Evolutionary conservation across 202 grass and related monocot species (phyloP), one percentile per base, ranked within the genome.

Genomic region (Carex arenaria): DNA sequence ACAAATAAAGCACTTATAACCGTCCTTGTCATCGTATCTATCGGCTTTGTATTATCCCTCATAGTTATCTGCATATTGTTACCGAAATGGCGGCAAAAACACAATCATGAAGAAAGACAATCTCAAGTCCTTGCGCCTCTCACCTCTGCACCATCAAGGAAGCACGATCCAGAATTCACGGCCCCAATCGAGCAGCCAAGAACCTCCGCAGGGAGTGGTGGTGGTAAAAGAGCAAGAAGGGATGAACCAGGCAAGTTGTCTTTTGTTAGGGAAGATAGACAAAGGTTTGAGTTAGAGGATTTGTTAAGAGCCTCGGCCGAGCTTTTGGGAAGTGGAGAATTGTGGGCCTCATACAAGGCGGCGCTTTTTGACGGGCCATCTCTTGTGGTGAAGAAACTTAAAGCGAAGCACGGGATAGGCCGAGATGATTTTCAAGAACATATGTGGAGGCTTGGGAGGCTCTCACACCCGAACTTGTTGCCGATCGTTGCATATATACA

Each of bases 291-390:
- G 69, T 85, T 98, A 28, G 90, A 95, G 80, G 95, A 98, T 85
- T 69, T 98, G 66, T 83, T 98, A 20, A 82, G 89, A 51, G 86
- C 95, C 0, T 93, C 92, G 0, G 92, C 95, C 1, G 95, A 98
- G 87, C 90, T 98, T 80, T 84, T 98, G 5, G 92, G 95, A 28
- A 98, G 92, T 83, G 95, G 95, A 63, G 92, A 86, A 85, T 91
- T 98, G 62, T 92, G 95, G 31, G 88, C 92, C n/a, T 95, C 95
- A 18, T 98, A 98, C 89, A 98, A 93, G 92, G 92, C 92, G n/a
- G 85, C 80, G 2, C 83, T 90, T 34, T 7, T 87, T 5, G 87
- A 92, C 7, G 95, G 91, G 0, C 86, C 73, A 1, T 52, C 89
- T 34, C 75, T 95, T 67, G 95, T 95, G 80, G 95, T 95, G 87